phyloP scores from a whole-genome alignment of 106 monocot genomes.

The Dioscorea alata region DNA sequence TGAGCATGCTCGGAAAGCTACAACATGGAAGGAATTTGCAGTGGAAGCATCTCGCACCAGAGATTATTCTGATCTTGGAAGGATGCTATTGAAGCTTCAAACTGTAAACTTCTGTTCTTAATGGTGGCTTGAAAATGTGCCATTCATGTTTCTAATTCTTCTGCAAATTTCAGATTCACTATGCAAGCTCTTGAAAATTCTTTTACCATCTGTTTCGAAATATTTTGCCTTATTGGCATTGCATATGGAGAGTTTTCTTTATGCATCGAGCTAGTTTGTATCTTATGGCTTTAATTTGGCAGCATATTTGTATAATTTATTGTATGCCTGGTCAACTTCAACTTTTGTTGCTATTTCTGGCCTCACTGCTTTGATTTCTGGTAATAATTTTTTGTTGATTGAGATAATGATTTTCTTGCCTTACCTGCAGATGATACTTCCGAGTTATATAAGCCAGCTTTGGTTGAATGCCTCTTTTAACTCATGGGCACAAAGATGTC shows the following conservation, averaged over 20 bases:
- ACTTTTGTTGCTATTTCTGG: too few relatives aligned
- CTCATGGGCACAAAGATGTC: constrained; percentile 58
- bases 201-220: too few relatives aligned
- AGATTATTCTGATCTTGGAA: constrained; percentile 68
- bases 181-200: too few relatives aligned
- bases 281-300: too few relatives aligned
- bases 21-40: constrained; percentile 72
- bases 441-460: constrained; percentile 42
- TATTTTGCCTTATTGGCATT: too few relatives aligned
- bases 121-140: background rate
- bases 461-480: constrained; percentile 63
- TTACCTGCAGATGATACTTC: constrained; percentile 82
- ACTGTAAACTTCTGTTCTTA: constrained; percentile 34
- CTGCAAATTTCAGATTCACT: too few relatives aligned
- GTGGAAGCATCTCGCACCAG: constrained; percentile 59
- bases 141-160: background rate
- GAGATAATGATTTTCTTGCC: background rate
- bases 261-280: too few relatives aligned
- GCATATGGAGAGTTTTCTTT: too few relatives aligned
- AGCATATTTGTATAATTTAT: too few relatives aligned
- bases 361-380: too few relatives aligned
- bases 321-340: too few relatives aligned
- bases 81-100: constrained; percentile 74
- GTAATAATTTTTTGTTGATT: background rate
- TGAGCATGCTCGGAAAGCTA: constrained; percentile 55